A percentile compares a stretch with the other conserved stretches of the same genome.
phyloP scores from a whole-genome alignment of 345 rosid genomes.

The Hibiscus syriacus region DNA sequence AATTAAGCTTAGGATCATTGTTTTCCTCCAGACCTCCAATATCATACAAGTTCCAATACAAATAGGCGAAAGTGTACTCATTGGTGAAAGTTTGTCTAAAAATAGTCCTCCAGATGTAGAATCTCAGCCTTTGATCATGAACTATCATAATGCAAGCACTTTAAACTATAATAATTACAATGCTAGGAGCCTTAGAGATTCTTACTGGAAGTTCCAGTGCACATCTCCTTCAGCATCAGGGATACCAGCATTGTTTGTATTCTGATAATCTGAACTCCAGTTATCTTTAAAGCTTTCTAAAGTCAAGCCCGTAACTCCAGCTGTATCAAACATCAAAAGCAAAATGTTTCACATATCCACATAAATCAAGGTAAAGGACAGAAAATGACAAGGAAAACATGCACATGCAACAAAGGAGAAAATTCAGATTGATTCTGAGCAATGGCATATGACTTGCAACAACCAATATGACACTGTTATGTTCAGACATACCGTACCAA shows the following conservation, averaged over 20 bases:
- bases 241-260: slow-evolving; percentile 87
- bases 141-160: neutral
- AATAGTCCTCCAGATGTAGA: neutral
- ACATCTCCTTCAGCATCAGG: slow-evolving; percentile 74
- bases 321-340: slow-evolving; percentile 34
- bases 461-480: neutral
- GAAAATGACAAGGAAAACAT: neutral
- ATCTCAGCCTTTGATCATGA: neutral
- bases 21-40: neutral
- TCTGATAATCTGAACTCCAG: slow-evolving; percentile 85
- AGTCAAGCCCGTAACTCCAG: slow-evolving; percentile 85
- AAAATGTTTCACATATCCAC: slow-evolving; percentile 10
- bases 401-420: neutral
- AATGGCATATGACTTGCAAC: neutral
- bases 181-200: slow-evolving; percentile 5
- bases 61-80: neutral
- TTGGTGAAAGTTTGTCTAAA: neutral
- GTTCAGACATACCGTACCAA: neutral
- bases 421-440: neutral
- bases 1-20: neutral
- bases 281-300: slow-evolving; percentile 74
- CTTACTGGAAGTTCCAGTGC: slow-evolving; percentile 90
- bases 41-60: neutral
- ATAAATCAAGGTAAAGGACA: neutral
- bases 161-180: neutral